phyloP scores from a whole-genome alignment of 176 grass and related monocot genomes.

The Zea luxurians region DNA sequence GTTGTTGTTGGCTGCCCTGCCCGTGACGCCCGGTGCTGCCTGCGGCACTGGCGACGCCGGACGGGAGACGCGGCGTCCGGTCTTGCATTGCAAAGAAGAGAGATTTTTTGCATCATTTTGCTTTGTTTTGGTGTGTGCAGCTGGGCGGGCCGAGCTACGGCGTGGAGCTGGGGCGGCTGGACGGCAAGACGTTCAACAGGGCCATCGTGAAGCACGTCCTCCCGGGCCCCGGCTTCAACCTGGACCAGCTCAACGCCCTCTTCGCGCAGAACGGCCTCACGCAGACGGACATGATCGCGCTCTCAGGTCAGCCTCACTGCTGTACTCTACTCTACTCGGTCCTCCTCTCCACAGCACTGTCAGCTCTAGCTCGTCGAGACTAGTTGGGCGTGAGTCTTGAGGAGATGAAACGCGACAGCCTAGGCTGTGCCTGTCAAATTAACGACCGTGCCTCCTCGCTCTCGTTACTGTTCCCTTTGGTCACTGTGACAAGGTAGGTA shows the following conservation, averaged over 20 bases:
- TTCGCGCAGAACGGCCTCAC: slow-evolving; percentile 71
- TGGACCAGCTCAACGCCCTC: slow-evolving; percentile 63
- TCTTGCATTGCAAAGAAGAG: too few species aligned
- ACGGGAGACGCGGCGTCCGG: too few species aligned
- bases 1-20: not conserved
- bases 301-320: slow-evolving; percentile 43
- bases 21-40: slow-evolving; percentile 36
- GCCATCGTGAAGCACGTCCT: slow-evolving; percentile 77
- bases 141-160: slow-evolving; percentile 61
- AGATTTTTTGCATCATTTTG: too few species aligned
- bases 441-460: too few species aligned
- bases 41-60: too few species aligned
- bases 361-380: too few species aligned
- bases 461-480: not conserved
- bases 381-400: too few species aligned
- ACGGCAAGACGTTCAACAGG: slow-evolving; percentile 60
- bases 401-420: too few species aligned
- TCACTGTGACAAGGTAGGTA: not conserved
- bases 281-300: slow-evolving; percentile 79
- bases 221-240: slow-evolving; percentile 62
- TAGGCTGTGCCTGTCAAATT: too few species aligned
- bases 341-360: not conserved
- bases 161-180: slow-evolving; percentile 70
- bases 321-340: not conserved
- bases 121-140: slow-evolving; percentile 9